Evolutionary conservation across 148 eudicot genomes (phyloP).

Genomic region (Rhododendron simsii): DNA sequence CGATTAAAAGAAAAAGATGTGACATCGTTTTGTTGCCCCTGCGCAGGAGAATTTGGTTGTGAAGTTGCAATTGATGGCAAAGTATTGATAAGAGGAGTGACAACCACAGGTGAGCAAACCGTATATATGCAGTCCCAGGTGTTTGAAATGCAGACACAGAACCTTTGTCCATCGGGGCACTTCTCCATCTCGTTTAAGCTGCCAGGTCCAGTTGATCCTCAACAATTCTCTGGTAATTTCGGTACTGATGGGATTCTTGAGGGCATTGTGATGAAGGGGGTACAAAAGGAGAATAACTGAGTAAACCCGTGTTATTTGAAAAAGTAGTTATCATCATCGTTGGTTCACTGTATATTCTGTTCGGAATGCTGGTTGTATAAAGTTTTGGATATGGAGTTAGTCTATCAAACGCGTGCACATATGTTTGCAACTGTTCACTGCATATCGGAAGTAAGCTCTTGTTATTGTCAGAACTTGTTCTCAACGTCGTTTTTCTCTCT

Average conservation of each 20-base stretch:
- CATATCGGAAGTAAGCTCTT: background rate
- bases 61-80: constrained; percentile 83
- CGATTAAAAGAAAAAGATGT: background rate
- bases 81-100: constrained; percentile 74
- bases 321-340: background rate
- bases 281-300: background rate
- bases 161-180: constrained; percentile 87
- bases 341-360: background rate
- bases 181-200: constrained; percentile 69
- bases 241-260: constrained; percentile 83
- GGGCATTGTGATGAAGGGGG: constrained; percentile 64
- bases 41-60: constrained; percentile 79
- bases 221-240: constrained; percentile 61
- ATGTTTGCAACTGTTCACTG: background rate
- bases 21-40: background rate
- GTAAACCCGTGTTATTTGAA: background rate
- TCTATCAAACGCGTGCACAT: background rate
- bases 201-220: constrained; percentile 96
- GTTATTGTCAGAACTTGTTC: background rate
- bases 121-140: constrained; percentile 41
- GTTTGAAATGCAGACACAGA: constrained; percentile 75
- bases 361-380: background rate
- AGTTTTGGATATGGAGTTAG: background rate
- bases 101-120: constrained; percentile 62
- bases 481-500: background rate